These are phyloP conservation scores for Dactylis glomerata DNA, from an alignment of 176 grass and related monocot species.

Conservation along the genomic window DNA sequence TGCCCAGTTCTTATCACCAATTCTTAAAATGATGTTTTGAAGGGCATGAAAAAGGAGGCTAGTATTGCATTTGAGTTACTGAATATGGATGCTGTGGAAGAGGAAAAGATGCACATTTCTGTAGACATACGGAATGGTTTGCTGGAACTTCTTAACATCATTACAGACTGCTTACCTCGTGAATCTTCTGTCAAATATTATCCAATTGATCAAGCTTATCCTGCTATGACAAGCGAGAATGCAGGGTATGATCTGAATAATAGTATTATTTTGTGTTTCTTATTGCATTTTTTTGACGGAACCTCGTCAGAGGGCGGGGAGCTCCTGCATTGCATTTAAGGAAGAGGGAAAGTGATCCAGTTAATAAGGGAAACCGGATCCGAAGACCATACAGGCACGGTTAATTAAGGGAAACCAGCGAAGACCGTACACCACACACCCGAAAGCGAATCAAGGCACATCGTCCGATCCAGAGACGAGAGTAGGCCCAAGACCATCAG, in stretches of 20 bases:
- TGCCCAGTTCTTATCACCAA: neutral
- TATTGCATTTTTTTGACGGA: no score
- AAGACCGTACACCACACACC: no score
- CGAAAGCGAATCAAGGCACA: no score
- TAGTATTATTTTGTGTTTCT: neutral
- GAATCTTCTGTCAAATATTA: neutral
- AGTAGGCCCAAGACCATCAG: no score
- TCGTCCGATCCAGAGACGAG: no score
- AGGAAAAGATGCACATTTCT: neutral
- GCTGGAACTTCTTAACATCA: neutral
- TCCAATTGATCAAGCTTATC: neutral
- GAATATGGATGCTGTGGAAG: neutral
- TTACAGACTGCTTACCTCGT: neutral
- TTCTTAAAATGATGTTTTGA: neutral
- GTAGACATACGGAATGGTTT: neutral
- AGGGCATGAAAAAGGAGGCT: neutral
- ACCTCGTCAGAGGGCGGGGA: no score
- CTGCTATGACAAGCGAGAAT: neutral
- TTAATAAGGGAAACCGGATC: no score
- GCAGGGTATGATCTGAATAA: neutral
- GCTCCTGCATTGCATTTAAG: no score
- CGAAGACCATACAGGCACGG: no score
- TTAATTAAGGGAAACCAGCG: no score
- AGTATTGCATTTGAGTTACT: neutral
- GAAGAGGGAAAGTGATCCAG: no score